phyloP scores from a whole-genome alignment of 1,284 basidiomycete genomes.

The Tremellales sp. region DNA sequence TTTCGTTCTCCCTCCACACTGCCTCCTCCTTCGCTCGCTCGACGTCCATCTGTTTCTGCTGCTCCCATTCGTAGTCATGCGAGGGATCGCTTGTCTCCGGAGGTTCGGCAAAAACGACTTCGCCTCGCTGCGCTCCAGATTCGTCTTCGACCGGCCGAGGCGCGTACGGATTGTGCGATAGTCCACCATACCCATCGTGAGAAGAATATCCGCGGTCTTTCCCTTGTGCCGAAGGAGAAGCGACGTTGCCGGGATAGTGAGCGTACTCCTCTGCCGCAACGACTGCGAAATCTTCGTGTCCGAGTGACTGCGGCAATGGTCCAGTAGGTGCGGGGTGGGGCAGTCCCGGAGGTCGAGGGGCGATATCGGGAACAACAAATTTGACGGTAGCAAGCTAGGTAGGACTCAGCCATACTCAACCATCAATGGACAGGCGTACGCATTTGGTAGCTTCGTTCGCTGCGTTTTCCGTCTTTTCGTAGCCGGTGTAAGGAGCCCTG shows the following conservation, averaged over 20 bases:
- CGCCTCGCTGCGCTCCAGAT: constrained; percentile 26
- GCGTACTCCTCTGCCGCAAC: constrained; percentile 37
- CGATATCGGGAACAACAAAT: constrained; percentile 34
- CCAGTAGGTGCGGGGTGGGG: constrained; percentile 24
- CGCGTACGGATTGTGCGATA: constrained; percentile 19
- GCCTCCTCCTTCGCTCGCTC: constrained; percentile 17
- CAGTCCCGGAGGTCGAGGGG: constrained; percentile 40
- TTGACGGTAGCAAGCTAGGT: constrained; percentile 37
- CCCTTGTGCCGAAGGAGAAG: constrained; percentile 11
- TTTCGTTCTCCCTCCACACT: constrained; percentile 13
- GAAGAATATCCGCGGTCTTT: constrained; percentile 15
- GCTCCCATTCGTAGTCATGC: constrained; percentile 44
- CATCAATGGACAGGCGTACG: constrained; percentile 27
- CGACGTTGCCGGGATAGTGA: constrained; percentile 31
- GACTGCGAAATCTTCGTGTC: constrained; percentile 19
- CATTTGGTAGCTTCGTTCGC: constrained; percentile 62
- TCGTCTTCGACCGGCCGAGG: constrained; percentile 14
- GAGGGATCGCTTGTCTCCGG: constrained; percentile 4
- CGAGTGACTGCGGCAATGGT: constrained; percentile 17
- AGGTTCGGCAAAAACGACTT: constrained; percentile 33
- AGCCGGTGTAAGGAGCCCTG: constrained; percentile 65
- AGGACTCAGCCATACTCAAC: background rate
- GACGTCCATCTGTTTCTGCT: constrained; percentile 36
- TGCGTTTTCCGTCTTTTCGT: constrained; percentile 58
- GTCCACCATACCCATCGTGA: constrained; percentile 29